Evolutionary conservation across 129 eudicot species (phyloP), one percentile per base, ranked within the genome.

Genomic region (Calendula officinalis): DNA sequence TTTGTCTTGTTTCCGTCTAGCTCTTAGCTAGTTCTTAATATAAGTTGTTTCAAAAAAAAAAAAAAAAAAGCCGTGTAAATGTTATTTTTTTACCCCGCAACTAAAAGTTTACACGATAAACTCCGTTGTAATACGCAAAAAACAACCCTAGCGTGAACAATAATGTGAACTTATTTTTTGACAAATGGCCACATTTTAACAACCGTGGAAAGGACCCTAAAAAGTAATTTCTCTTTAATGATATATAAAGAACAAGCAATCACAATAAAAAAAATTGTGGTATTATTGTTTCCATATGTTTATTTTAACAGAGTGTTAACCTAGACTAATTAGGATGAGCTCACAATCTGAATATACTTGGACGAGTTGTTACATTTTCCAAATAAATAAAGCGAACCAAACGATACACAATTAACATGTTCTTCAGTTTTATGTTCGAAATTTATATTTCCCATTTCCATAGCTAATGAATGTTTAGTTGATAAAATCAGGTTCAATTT

Each of bases 101-200:
- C n/a, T n/a, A n/a, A n/a, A n/a, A n/a, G n/a, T n/a, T n/a, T n/a
- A n/a, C n/a, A n/a, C n/a, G n/a, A n/a, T n/a, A n/a, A n/a, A n/a
- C n/a, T n/a, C n/a, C n/a, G n/a, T n/a, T n/a, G n/a, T n/a, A n/a
- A n/a, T n/a, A n/a, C n/a, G n/a, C n/a, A n/a, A n/a, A n/a, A n/a
- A n/a, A n/a, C n/a, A n/a, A n/a, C n/a, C 37, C 39, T 44, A 68
- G n/a, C 16, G 15, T 69, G 44, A 40, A 56, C 56, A 46, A 45
- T 46, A 56, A 68, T 56, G 48, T 56, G 74, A 68, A 68, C 66
- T 45, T 47, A 33, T 43, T 40, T 53, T 68, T 56, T 45, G 45
- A 50, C 47, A 42, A 44, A 68, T 44, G 13, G 37, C 46, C 47
- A 56, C 56, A 56, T n/a, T 46, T 45, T 56, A 56, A 47, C 66